Percentiles rank a stretch among this genome's conserved stretches.
Evolutionary conservation across 1,139 yeast species (phyloP).

Genomic region (Nadsonia starkeyi-henricii): DNA sequence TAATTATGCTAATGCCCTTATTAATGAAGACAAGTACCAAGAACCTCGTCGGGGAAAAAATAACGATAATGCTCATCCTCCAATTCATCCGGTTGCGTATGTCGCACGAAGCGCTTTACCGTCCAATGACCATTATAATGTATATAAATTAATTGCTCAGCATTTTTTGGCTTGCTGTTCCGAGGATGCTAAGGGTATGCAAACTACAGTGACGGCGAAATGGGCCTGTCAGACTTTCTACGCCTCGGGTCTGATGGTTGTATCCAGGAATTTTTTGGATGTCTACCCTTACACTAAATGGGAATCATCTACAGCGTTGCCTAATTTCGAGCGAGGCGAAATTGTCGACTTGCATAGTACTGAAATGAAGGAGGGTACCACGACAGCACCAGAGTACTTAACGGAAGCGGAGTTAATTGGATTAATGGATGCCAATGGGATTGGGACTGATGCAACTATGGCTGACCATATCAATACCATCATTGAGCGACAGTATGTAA

Average conservation of each 20-base stretch:
- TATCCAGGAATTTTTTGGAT: slow-evolving; percentile 63
- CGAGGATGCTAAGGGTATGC: slow-evolving; percentile 70
- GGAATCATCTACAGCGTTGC: slow-evolving; percentile 54
- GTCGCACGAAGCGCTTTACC: slow-evolving; percentile 26
- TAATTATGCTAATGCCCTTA: slow-evolving; percentile 24
- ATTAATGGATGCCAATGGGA: slow-evolving; percentile 92
- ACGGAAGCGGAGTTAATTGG: slow-evolving; percentile 90
- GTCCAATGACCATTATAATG: slow-evolving; percentile 43
- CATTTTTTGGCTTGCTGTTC: slow-evolving; percentile 89
- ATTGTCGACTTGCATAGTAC: slow-evolving; percentile 31
- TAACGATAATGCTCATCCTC: slow-evolving; percentile 96
- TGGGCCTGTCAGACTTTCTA: slow-evolving; percentile 72
- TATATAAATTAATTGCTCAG: slow-evolving; percentile 77
- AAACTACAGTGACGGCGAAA: slow-evolving; percentile 44
- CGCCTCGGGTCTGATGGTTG: slow-evolving; percentile 58
- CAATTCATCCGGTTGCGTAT: slow-evolving; percentile 73
- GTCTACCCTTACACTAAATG: slow-evolving; percentile 69
- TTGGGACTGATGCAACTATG: slow-evolving; percentile 98
- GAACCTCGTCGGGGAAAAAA: slow-evolving; percentile 67
- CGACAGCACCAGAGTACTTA: slow-evolving; percentile 67
- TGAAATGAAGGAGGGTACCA: slow-evolving; percentile 56
- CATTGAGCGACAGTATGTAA: slow-evolving; percentile 49
- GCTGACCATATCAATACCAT: slow-evolving; percentile 93
- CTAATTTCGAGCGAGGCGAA: slow-evolving; percentile 47
- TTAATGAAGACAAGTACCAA: slow-evolving; percentile 27